Base-by-base conservation (phyloP, 192 early-diverging fungal genomes). In the Backusella parvicylindrica region DNA sequence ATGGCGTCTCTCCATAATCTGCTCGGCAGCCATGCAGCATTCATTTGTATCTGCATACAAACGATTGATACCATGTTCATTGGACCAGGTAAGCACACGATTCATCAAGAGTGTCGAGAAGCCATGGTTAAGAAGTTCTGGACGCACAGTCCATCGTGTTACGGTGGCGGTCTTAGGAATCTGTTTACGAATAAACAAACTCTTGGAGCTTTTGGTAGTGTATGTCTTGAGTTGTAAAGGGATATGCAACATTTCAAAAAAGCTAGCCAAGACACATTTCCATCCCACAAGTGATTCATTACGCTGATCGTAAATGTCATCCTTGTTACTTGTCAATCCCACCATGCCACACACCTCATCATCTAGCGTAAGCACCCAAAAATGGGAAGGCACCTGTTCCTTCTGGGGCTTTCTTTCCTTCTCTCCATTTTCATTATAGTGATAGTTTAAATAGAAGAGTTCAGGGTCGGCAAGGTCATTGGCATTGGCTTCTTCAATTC, bases 331-430 rank as follows among this genome's bases (percentile, higher is more conserved):
- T 21, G 72, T 63, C 28, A 81, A 68, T 28, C 75, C 80, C 9
- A 81, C 72, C 38, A 74, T 81, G 35, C 75, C 80, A 71, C 64
- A 72, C 6, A 69, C 43, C 23, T 68, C 50, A 49, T 68, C 65
- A 49, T 77, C 72, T 38, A 81, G 64, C 4, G 71, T 72, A n/a
- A 81, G 68, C 2, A 81, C 80, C 80, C 80, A 81, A 66, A 81
- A 81, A 28, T 74, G 68, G 21, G 80, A 81, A 15, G 63, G 13
- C 0, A 76, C 70, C 6, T 64, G 75, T 66, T 77, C 70, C 0
- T 43, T 35, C 16, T 67, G 28, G 9, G 75, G 36, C 9, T 69
- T 71, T 23, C 68, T 67, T 5, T 74, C 56, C 16, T 67, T 50
- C 36, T 78, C 67, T 1, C 72, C 71, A n/a, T 47, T 23, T 26